Conservation (phyloP, 1,284 basidiomycete genomes). For the Lignosus rhinocerotis region DNA sequence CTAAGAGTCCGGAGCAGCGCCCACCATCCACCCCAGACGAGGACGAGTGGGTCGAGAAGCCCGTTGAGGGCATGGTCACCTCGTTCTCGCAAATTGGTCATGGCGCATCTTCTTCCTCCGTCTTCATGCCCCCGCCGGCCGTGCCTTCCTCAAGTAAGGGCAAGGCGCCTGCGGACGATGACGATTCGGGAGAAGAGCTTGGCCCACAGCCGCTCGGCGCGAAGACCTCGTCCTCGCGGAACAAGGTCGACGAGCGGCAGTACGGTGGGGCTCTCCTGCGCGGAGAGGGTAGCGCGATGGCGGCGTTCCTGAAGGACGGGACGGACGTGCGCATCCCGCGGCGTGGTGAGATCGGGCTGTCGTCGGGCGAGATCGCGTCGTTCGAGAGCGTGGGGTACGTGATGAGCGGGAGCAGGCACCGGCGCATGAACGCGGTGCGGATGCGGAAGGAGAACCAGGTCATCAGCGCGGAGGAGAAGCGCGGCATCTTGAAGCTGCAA, state of each 20-base stretch:
- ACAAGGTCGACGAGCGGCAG: constrained; percentile 71
- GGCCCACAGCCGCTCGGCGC: constrained; percentile 57
- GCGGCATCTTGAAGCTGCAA: constrained; percentile 90
- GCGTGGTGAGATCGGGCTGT: constrained; percentile 96
- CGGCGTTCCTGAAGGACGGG: constrained; percentile 89
- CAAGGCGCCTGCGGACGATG: constrained; percentile 25
- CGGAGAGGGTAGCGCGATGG: constrained; percentile 97
- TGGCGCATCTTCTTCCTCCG: background rate
- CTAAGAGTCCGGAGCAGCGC: constrained; percentile 31
- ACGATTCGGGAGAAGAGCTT: constrained; percentile 51
- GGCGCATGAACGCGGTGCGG: constrained; percentile 95
- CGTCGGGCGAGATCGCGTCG: constrained; percentile 81
- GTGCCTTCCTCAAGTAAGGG: constrained; percentile 9
- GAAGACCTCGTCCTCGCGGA: constrained; percentile 38
- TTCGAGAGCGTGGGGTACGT: constrained; percentile 95
- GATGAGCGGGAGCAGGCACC: constrained; percentile 94
- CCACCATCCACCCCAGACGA: constrained; percentile 41
- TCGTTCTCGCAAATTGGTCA: constrained; percentile 31
- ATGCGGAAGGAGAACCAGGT: constrained; percentile 99
- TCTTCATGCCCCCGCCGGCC: constrained; percentile 21
- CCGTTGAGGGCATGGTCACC: constrained; percentile 31
- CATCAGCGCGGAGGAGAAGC: constrained; percentile 96
- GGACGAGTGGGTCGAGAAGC: constrained; percentile 75
- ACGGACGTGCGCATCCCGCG: constrained; percentile 91
- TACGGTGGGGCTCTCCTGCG: constrained; percentile 87